Conservation (phyloP, 2,329 filamentous ascomycete genomes). For the Colletotrichum sp. region DNA sequence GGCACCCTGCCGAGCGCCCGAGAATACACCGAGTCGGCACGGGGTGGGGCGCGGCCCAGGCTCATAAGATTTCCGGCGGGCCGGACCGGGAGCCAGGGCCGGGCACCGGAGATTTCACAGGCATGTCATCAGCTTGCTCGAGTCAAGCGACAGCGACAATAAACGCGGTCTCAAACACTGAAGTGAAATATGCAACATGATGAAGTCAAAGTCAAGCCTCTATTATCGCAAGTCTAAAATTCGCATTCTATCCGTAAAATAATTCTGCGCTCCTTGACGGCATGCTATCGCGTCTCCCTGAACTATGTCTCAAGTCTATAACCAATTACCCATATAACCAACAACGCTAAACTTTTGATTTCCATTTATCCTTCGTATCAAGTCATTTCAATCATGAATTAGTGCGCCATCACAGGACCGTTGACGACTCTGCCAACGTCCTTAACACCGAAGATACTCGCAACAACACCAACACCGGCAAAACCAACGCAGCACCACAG, state of each 20-base stretch:
- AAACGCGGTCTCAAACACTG: neutral
- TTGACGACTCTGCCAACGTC: neutral
- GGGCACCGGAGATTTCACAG: neutral
- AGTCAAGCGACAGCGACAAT: neutral
- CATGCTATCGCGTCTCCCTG: neutral
- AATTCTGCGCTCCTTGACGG: neutral
- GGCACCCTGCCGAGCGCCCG: neutral
- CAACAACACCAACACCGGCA: slow-evolving; percentile 2
- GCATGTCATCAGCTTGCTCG: neutral
- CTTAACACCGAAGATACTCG: slow-evolving; percentile 5
- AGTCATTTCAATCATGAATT: neutral
- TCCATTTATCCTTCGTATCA: neutral
- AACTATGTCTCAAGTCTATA: neutral
- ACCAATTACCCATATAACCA: neutral
- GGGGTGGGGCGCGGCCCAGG: neutral
- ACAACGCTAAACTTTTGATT: neutral
- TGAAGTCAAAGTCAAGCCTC: neutral
- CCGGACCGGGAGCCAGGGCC: neutral
- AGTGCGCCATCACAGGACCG: neutral
- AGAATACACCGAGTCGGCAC: neutral
- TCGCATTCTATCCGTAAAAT: neutral
- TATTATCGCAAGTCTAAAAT: neutral
- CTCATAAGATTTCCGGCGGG: neutral
- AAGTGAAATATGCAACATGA: neutral
- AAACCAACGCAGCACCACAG: slow-evolving; percentile 9